These are phyloP conservation scores for Xylaria flabelliformis DNA, from an alignment of 495 filamentous ascomycete genomes.

Conservation along the genomic window DNA sequence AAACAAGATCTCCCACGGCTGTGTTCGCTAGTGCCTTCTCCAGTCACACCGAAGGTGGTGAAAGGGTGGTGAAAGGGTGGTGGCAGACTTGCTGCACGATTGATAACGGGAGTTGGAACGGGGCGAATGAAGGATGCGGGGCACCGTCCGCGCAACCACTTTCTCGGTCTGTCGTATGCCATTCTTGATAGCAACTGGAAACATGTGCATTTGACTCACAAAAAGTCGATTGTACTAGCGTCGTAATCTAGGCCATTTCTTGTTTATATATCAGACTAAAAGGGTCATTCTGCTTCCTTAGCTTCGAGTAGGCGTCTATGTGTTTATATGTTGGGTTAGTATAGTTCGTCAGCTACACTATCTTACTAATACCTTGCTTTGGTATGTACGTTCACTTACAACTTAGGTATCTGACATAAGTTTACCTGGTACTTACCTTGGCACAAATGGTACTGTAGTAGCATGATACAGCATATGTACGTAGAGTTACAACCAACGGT, in stretches of 20 bases:
- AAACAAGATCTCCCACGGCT: slow-evolving; percentile 22
- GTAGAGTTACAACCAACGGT: background rate
- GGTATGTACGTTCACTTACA: background rate
- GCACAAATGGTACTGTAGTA: background rate
- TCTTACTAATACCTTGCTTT: slow-evolving; percentile 2
- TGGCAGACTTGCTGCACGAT: background rate
- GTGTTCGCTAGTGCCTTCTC: background rate
- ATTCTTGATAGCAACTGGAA: background rate
- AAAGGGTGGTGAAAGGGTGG: background rate
- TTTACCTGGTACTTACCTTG: background rate
- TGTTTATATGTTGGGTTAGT: slow-evolving; percentile 3
- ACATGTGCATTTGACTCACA: slow-evolving; percentile 9
- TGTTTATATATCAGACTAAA: background rate
- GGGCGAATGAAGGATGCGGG: background rate
- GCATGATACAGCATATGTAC: background rate
- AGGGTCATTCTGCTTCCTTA: slow-evolving; percentile 7
- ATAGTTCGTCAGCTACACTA: slow-evolving; percentile 4
- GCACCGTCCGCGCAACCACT: background rate
- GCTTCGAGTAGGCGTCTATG: background rate
- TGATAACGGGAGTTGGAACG: slow-evolving; percentile 6
- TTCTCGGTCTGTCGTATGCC: background rate
- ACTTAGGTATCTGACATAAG: background rate
- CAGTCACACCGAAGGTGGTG: slow-evolving; percentile 20
- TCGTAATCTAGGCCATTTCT: background rate
- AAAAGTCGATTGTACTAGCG: background rate